phyloP scores from a whole-genome alignment of 139 green algal genomes.

The Tetradesmus obliquus region DNA sequence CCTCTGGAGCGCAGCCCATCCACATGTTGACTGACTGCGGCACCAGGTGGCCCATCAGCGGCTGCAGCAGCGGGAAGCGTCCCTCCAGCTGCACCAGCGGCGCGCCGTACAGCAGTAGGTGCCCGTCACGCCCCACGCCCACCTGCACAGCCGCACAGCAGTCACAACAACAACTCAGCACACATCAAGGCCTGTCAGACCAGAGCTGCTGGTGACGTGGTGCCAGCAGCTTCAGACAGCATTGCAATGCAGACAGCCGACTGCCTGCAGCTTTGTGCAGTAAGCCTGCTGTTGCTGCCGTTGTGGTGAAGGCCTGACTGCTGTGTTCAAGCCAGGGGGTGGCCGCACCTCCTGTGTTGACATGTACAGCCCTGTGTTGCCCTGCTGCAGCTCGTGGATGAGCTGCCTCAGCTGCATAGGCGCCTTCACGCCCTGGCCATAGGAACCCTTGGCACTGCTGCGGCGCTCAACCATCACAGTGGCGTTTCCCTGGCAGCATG shows the following conservation, averaged over 20 bases:
- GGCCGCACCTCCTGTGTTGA: constrained; percentile 73
- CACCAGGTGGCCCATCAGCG: constrained; percentile 74
- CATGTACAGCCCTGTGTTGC: constrained; percentile 77
- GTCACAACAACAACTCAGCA: not conserved
- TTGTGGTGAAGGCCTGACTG: not conserved
- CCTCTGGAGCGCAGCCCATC: constrained; percentile 63
- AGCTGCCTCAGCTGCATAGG: constrained; percentile 74
- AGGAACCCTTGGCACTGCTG: constrained; percentile 47
- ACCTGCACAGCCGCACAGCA: constrained; percentile 47
- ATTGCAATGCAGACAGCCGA: too few species aligned
- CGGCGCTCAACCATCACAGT: constrained; percentile 72
- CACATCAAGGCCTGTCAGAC: too few species aligned
- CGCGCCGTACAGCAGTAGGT: constrained; percentile 66
- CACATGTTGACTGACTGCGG: constrained; percentile 81
- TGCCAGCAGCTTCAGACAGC: not conserved
- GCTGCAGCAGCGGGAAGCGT: constrained; percentile 71
- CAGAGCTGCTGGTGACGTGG: not conserved
- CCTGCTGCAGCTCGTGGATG: constrained; percentile 53
- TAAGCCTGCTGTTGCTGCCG: not conserved
- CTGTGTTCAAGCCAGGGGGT: not conserved
- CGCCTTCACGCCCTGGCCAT: constrained; percentile 68
- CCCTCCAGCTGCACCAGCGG: constrained; percentile 63
- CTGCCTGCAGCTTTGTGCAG: not conserved
- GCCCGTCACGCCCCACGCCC: constrained; percentile 58
- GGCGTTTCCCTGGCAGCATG: constrained; percentile 58